phyloP scores from a whole-genome alignment of 2,329 filamentous ascomycete species.

The Drechslerella coelobrocha region DNA sequence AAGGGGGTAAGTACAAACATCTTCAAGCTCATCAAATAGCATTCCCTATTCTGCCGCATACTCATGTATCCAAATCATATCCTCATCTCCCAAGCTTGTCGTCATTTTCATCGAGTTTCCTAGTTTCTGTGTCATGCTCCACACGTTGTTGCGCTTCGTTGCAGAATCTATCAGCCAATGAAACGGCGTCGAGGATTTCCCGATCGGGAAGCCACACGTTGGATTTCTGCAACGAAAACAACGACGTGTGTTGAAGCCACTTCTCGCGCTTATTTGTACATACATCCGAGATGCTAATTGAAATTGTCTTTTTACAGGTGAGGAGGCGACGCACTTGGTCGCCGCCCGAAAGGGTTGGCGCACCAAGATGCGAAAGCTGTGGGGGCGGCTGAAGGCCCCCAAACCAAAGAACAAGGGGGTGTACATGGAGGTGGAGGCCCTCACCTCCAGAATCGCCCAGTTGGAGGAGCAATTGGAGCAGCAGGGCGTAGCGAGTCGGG shows the following conservation, averaged over 20 bases:
- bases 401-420: not conserved
- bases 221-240: constrained; percentile 32
- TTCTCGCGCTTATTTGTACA: not conserved
- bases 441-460: constrained; percentile 12
- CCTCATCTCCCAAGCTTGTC: not conserved
- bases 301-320: not conserved
- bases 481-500: constrained; percentile 7
- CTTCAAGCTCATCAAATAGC: not conserved
- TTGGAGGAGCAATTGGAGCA: constrained; percentile 23
- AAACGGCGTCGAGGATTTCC: not conserved
- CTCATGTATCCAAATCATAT: not conserved
- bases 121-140: not conserved
- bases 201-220: constrained; percentile 21
- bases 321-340: not conserved
- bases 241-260: constrained; percentile 31
- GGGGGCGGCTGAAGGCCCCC: constrained; percentile 20
- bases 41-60: not conserved
- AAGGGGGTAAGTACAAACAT: not conserved
- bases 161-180: constrained; percentile 25
- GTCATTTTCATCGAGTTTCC: constrained; percentile 3
- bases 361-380: constrained; percentile 13
- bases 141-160: constrained; percentile 7
- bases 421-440: not conserved
- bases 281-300: not conserved
- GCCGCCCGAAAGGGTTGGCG: constrained; percentile 21